These are phyloP conservation scores for Zymoseptoria pseudotritici DNA, from an alignment of 2,329 filamentous ascomycete genomes.

Conservation along the genomic window DNA sequence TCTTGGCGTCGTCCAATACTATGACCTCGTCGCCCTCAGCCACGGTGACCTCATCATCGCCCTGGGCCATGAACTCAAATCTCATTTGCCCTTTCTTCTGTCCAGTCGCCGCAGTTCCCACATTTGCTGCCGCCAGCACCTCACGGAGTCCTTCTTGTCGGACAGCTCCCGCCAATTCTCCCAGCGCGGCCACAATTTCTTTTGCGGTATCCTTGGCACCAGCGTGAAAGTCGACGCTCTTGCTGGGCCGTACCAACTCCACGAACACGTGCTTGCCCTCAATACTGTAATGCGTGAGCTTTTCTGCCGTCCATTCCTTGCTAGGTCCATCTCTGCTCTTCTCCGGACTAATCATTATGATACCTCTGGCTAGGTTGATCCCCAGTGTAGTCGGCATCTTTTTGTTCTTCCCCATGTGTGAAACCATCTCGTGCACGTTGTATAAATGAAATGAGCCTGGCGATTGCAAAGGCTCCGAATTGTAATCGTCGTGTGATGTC, in stretches of 20 bases:
- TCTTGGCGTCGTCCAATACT: slow-evolving; percentile 80
- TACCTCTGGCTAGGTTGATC: slow-evolving; percentile 81
- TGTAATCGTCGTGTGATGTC: slow-evolving; percentile 31
- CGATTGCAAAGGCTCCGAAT: slow-evolving; percentile 40
- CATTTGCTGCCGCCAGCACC: slow-evolving; percentile 67
- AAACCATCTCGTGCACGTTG: slow-evolving; percentile 95
- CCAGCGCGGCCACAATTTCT: slow-evolving; percentile 81
- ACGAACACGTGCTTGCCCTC: slow-evolving; percentile 98
- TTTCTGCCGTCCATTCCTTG: slow-evolving; percentile 90
- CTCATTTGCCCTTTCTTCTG: slow-evolving; percentile 80
- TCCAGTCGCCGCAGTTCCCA: slow-evolving; percentile 48
- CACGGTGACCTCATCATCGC: slow-evolving; percentile 93
- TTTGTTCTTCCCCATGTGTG: slow-evolving; percentile 93
- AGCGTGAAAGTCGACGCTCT: slow-evolving; percentile 93
- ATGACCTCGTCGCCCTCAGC: slow-evolving; percentile 83
- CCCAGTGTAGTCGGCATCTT: slow-evolving; percentile 97
- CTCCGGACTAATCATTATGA: slow-evolving; percentile 85
- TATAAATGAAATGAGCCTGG: slow-evolving; percentile 87
- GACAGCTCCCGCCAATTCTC: slow-evolving; percentile 79
- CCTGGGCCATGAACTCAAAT: slow-evolving; percentile 95
- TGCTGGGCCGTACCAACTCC: slow-evolving; percentile 84
- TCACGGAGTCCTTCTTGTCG: slow-evolving; percentile 78
- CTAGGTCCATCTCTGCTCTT: slow-evolving; percentile 73
- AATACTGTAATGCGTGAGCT: slow-evolving; percentile 93
- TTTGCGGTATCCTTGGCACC: slow-evolving; percentile 94